A percentile compares a stretch with the other conserved stretches of the same genome.
phyloP scores from a whole-genome alignment of 768 basidiomycete species.

The Amanita muscaria region DNA sequence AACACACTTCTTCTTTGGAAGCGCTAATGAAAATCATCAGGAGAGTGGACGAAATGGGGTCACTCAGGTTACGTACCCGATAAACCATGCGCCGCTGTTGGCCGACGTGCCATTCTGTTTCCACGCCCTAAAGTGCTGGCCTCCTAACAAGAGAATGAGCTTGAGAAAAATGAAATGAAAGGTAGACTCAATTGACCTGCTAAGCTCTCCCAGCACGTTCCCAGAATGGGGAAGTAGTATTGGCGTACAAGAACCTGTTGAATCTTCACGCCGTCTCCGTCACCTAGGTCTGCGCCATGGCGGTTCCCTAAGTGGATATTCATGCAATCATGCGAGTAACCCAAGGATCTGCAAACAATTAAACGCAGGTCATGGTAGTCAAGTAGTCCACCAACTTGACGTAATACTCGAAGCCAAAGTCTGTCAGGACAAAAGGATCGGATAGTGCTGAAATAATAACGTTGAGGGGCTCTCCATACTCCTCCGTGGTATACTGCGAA shows the following conservation, averaged over 20 bases:
- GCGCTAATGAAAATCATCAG: conserved; percentile 41
- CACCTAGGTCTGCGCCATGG: conserved; percentile 77
- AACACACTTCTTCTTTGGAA: conserved; percentile 58
- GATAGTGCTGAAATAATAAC: conserved; percentile 72
- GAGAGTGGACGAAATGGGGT: not conserved
- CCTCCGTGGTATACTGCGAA: conserved; percentile 51
- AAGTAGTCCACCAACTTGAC: conserved; percentile 39
- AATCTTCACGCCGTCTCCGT: conserved; percentile 61
- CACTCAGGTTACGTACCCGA: conserved; percentile 43
- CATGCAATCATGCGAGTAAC: conserved; percentile 76
- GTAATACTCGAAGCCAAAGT: conserved; percentile 59
- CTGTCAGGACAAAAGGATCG: conserved; percentile 73
- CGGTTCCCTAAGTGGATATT: conserved; percentile 69
- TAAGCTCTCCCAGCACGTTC: conserved; percentile 85
- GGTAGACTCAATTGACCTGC: no score
- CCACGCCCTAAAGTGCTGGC: conserved; percentile 87
- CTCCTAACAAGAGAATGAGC: conserved; percentile 35
- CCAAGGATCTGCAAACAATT: conserved; percentile 48
- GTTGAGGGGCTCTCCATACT: conserved; percentile 75
- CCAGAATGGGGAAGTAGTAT: conserved; percentile 67
- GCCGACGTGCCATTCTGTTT: conserved; percentile 73
- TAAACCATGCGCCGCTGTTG: conserved; percentile 75
- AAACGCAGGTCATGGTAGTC: not conserved
- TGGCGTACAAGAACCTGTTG: conserved; percentile 74
- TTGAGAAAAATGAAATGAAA: conserved; percentile 2